Evolutionary conservation across 805 yeast genomes (phyloP).

Genomic region (Kodamaea leandrae): DNA sequence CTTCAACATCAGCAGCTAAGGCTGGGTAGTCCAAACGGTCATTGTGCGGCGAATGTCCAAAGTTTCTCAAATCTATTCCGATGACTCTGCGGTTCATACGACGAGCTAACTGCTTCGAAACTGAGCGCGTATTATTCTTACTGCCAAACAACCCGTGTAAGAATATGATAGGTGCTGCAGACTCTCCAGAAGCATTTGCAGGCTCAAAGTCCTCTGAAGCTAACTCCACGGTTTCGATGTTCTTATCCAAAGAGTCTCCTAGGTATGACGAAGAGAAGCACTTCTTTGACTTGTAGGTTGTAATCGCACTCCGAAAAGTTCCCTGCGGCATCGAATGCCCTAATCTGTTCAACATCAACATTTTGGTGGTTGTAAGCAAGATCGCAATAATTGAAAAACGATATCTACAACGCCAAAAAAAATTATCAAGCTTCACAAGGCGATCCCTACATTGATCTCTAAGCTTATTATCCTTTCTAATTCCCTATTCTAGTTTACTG

Average conservation of each 20-base stretch:
- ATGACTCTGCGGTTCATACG: constrained; percentile 55
- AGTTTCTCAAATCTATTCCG: constrained; percentile 80
- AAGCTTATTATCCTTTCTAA: too few species aligned
- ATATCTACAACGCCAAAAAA: too few species aligned
- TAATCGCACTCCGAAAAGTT: too few species aligned
- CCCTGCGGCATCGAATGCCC: too few species aligned
- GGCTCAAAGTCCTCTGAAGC: constrained; percentile 42
- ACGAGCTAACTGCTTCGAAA: constrained; percentile 58
- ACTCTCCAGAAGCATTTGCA: constrained; percentile 19
- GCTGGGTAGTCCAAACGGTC: constrained; percentile 72
- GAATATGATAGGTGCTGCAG: constrained; percentile 63
- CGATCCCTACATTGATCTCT: too few species aligned
- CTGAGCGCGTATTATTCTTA: constrained; percentile 73
- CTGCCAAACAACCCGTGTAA: constrained; percentile 91
- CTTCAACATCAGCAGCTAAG: constrained; percentile 81
- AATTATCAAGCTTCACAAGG: too few species aligned
- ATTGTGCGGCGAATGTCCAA: constrained; percentile 87
- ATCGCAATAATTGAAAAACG: too few species aligned
- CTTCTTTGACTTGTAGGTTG: not conserved
- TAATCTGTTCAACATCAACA: too few species aligned
- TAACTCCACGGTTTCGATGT: constrained; percentile 47
- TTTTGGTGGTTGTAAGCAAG: too few species aligned
- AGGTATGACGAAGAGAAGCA: constrained; percentile 14
- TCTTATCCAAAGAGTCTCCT: constrained; percentile 31
- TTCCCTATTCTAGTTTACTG: too few species aligned